Conservation (phyloP, 768 basidiomycete species). For the Hirschioporus abietinus region DNA sequence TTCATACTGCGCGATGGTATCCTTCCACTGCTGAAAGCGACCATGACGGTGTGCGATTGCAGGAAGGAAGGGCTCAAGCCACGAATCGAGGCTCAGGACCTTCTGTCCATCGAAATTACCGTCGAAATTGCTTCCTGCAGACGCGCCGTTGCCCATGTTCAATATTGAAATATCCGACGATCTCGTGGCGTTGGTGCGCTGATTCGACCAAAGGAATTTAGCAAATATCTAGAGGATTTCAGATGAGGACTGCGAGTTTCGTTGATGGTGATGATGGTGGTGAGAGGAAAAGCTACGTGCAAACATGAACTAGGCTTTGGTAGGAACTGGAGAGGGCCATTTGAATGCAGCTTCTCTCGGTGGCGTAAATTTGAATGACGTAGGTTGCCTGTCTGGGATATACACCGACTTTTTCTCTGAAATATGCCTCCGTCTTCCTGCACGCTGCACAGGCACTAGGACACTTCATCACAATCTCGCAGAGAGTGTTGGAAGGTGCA, state of each 20-base stretch:
- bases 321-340: neutral
- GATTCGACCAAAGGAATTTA: neutral
- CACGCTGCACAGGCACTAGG: neutral
- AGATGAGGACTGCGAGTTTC: neutral
- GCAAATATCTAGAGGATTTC: neutral
- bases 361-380: neutral
- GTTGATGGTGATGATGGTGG: neutral
- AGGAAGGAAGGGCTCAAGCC: constrained; percentile 67
- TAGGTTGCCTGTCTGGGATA: neutral
- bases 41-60: constrained; percentile 67
- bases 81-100: constrained; percentile 62
- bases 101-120: constrained; percentile 48
- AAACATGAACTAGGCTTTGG: neutral
- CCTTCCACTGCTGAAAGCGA: constrained; percentile 68
- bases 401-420: neutral
- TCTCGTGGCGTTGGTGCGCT: neutral
- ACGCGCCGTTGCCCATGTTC: neutral
- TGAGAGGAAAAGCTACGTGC: neutral
- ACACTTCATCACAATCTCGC: neutral
- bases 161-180: neutral
- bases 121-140: constrained; percentile 31
- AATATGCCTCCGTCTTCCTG: neutral
- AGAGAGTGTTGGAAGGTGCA: neutral
- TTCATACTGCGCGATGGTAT: constrained; percentile 68
- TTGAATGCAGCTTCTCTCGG: neutral